A percentile compares a stretch with the other conserved stretches of the same genome.
Conservation (phyloP, 176 grass and related monocot species). For the Tuctoria greenei region DNA sequence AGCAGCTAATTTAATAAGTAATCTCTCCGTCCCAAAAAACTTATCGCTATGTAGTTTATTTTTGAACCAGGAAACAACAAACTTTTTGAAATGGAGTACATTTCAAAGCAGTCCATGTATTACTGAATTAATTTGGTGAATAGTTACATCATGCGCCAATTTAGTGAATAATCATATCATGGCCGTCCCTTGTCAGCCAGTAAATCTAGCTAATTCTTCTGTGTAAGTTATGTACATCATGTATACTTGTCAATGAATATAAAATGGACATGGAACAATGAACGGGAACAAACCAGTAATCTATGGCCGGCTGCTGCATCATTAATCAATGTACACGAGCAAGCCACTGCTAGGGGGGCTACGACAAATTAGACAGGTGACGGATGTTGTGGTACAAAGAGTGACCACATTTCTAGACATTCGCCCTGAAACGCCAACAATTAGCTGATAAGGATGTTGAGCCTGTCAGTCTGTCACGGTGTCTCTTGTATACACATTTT, state of each 20-base stretch:
- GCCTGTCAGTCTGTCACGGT: neutral
- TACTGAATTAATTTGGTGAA: too few relatives aligned
- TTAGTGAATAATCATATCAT: neutral
- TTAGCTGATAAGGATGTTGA: neutral
- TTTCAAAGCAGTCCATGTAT: neutral
- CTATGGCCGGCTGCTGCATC: slow-evolving; percentile 3
- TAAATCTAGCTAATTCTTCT: slow-evolving; percentile 27
- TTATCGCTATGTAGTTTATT: too few relatives aligned
- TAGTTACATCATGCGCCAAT: neutral
- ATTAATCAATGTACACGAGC: slow-evolving; percentile 28
- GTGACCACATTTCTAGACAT: slow-evolving; percentile 21
- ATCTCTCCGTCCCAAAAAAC: too few relatives aligned
- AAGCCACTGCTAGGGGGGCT: neutral
- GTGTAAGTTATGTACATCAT: slow-evolving; percentile 43
- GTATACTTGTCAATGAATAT: slow-evolving; percentile 19
- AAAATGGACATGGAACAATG: slow-evolving; percentile 32
- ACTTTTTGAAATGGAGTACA: neutral
- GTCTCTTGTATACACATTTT: slow-evolving; percentile 7
- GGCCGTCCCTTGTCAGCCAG: neutral
- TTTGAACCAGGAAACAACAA: too few relatives aligned
- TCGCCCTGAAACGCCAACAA: slow-evolving; percentile 1
- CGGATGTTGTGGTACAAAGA: slow-evolving; percentile 9
- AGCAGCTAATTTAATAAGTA: too few relatives aligned
- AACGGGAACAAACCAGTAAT: slow-evolving; percentile 12
- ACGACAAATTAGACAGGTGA: neutral